Base-by-base conservation (phyloP, 768 basidiomycete genomes). In the Amanita polypyramis region DNA sequence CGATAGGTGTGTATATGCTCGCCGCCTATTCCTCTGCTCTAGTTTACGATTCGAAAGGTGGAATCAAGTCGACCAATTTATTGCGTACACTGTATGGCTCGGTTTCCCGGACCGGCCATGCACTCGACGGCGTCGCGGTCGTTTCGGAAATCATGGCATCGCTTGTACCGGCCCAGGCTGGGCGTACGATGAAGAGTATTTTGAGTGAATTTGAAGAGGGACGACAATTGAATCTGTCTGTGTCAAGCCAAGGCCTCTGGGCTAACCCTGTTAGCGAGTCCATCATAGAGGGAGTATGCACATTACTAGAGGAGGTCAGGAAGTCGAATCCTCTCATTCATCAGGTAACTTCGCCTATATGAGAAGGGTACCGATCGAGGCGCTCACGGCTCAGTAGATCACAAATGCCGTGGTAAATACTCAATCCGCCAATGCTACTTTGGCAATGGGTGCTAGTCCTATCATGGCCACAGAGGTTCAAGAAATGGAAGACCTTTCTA, bases 391-490 rank as follows among this genome's bases (percentile, higher is more conserved):
- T 10, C 53, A 36, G 4, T 47, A 93, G 89, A 92, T 95, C 51
- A 94, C 92, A 3, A 91, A 95, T 58, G 80, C 72, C 15, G 92
- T 96, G 12, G 90, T 91, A 25, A 78, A 82, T 15, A 93, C 82
- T 15, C 92, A 94, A 66, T 88, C 85, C 4, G 91, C 92, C 17
- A 96, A 95, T 59, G 75, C 85, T 1, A 95, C 92, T 1, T 73
- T 97, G 5, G 89, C 91, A 0, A 58, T 96, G 3, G 85, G 87
- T 14, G 91, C 81, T 11, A 92, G 88, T 51, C 94, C 94, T 0
- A 93, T 97, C 59, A 97, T 97, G 94, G 87, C 93, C 2, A 83
- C 86, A 15, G 79, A 83, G 19, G 74, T 82, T 0, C 70, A 75
- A 50, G 94, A 97, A 60, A 91, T 92, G 74, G 73, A 77, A 21